Conservation (phyloP, 2,329 filamentous ascomycete genomes). For the Leptographium lundbergii region DNA sequence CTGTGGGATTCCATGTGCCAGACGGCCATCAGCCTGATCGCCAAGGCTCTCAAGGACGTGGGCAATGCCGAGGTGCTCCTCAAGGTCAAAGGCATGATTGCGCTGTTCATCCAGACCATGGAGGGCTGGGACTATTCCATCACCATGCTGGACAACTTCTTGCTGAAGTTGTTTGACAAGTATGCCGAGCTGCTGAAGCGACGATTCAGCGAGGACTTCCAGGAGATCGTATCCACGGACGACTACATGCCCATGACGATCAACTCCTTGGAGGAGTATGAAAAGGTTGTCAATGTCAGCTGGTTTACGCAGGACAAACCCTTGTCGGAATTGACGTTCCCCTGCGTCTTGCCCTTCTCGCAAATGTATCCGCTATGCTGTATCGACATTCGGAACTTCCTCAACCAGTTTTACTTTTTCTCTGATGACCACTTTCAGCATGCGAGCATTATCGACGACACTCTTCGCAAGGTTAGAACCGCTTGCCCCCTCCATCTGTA, state of each 20-base stretch:
- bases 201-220: conserved; percentile 89
- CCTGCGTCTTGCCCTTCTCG: conserved; percentile 91
- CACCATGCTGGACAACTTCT: conserved; percentile 64
- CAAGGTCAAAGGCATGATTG: conserved; percentile 89
- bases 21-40: conserved; percentile 69
- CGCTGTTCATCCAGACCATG: conserved; percentile 96
- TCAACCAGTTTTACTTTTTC: conserved; percentile 98
- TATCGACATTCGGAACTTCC: conserved; percentile 93
- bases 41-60: conserved; percentile 65
- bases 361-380: conserved; percentile 99
- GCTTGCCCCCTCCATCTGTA: conserved; percentile 1
- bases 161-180: conserved; percentile 84
- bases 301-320: conserved; percentile 86
- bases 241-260: conserved; percentile 99
- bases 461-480: conserved; percentile 55
- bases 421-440: conserved; percentile 93
- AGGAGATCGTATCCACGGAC: conserved; percentile 83
- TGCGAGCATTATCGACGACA: conserved; percentile 80
- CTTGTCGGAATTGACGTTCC: conserved; percentile 69
- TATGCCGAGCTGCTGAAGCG: conserved; percentile 86
- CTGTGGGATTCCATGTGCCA: conserved; percentile 98
- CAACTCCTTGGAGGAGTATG: conserved; percentile 78
- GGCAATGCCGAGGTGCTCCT: conserved; percentile 78
- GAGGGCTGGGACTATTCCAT: conserved; percentile 92
- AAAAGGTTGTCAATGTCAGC: conserved; percentile 89